Percentiles rank a stretch among this genome's conserved stretches.
Evolutionary conservation across 352 stramenopile species (phyloP).

Genomic region (Blastocystis sp.): DNA sequence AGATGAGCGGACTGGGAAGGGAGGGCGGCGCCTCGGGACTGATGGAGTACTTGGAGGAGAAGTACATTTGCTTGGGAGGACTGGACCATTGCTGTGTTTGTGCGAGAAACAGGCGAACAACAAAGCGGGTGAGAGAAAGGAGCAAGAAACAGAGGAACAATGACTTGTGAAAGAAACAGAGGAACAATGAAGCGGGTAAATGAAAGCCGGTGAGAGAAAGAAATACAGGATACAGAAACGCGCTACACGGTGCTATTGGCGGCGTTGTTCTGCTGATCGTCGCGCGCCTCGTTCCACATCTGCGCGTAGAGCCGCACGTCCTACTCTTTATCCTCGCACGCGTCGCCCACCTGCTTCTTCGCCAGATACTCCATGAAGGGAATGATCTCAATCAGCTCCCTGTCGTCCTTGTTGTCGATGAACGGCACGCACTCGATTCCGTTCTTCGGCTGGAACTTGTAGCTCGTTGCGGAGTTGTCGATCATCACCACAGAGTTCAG

Average conservation of each 20-base stretch:
- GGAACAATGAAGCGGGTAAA: background rate
- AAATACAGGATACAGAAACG: conserved; percentile 9
- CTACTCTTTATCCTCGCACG: background rate
- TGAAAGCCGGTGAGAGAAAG: background rate
- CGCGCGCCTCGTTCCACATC: conserved; percentile 22
- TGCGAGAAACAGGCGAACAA: background rate
- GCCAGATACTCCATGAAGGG: conserved; percentile 71
- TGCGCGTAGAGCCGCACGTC: conserved; percentile 54
- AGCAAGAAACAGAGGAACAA: conserved; percentile 28
- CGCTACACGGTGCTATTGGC: background rate
- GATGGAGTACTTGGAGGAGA: conserved; percentile 93
- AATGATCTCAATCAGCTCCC: conserved; percentile 76
- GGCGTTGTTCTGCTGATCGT: background rate
- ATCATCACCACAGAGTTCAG: conserved; percentile 92
- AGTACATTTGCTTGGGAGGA: conserved; percentile 85
- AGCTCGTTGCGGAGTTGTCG: conserved; percentile 96
- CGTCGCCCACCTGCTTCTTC: conserved; percentile 7
- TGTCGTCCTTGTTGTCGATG: conserved; percentile 84
- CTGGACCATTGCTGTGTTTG: conserved; percentile 46
- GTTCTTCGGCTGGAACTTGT: conserved; percentile 93
- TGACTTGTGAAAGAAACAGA: background rate
- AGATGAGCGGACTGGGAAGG: conserved; percentile 84
- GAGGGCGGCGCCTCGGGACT: conserved; percentile 74
- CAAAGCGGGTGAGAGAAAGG: background rate
- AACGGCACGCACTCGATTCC: conserved; percentile 82